A percentile compares a stretch with the other conserved stretches of the same genome.
Evolutionary conservation across 2,329 filamentous ascomycete genomes (phyloP).

Genomic region (Xylaria multiplex): DNA sequence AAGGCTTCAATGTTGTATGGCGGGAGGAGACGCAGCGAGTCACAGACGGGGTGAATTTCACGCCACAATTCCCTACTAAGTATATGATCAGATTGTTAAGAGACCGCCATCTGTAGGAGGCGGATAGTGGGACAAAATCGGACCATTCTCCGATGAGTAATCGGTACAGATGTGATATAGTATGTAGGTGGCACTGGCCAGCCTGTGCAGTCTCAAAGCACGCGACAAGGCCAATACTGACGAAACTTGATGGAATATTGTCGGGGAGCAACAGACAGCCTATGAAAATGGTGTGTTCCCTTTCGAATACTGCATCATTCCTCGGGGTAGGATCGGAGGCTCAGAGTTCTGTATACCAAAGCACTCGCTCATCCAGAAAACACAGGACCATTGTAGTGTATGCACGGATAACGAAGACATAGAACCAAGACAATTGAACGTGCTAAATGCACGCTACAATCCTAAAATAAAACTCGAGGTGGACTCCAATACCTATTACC

Average conservation of each 20-base stretch:
- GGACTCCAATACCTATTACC: neutral
- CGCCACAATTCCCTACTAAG: conserved; percentile 7
- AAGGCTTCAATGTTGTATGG: neutral
- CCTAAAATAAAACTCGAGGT: neutral
- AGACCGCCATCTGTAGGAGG: neutral
- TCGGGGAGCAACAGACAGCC: conserved; percentile 9
- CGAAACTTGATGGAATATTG: conserved; percentile 29
- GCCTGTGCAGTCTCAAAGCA: conserved; percentile 20
- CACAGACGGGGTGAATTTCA: conserved; percentile 3
- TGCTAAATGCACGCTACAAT: conserved; percentile 2
- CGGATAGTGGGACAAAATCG: conserved; percentile 5
- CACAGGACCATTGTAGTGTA: neutral
- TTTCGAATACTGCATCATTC: conserved; percentile 7
- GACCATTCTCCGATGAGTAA: neutral
- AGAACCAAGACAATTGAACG: no score
- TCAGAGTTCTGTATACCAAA: neutral
- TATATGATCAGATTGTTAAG: neutral
- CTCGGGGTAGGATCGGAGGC: conserved; percentile 7
- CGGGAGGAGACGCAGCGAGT: conserved; percentile 12
- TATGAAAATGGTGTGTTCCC: conserved; percentile 16
- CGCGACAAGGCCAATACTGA: conserved; percentile 30
- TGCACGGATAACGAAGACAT: neutral
- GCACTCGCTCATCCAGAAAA: no score
- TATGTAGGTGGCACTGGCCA: conserved; percentile 4
- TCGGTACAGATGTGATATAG: neutral